Evolutionary conservation across 495 filamentous ascomycete species (phyloP), one percentile per base, ranked within the genome.

Genomic region (Choiromyces venosus): DNA sequence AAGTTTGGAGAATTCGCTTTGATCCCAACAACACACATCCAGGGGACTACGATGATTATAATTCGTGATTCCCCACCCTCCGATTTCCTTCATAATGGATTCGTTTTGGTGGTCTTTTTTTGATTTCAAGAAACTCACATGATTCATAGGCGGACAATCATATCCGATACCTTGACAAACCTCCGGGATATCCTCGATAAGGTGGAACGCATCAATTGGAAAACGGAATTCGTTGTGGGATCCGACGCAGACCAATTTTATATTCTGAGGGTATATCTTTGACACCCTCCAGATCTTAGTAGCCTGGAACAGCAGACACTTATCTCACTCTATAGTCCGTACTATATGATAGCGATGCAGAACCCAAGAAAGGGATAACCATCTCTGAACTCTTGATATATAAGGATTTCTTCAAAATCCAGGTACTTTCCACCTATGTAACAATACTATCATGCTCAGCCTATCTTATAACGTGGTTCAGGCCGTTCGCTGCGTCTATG

Each of bases 1-100:
- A 37, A 9, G 70, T 75, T 25, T 75, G 70, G 73, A 64, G 70
- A 44, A 68, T 75, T 61, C 71, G 73, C 6, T 75, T 69, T 37
- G 40, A 69, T 10, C 70, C 73, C 4, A 67, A 33, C 4, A 61
- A 14, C 21, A 37, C 37, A 10, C 5, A 33, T 14, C 38, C 65
- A 61, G 52, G 25, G 6, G 42, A 68, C n/a, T 75, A 73, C 44
- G 66, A 42, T 16, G 70, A 75, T 35, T 61, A 68, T 9, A 75
- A 73, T 18, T 64, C 66, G 71, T 73, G 69, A 56, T 40, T 69
- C 36, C 10, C 52, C 52, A 56, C 52, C 52, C 25, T 29, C n/a
- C n/a, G 29, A 19, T 29, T n/a, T 52, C 9, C 46, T 12, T 25
- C 2, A 25, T n/a, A 29, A 61, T 2, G 10, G 3, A 10, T 61